phyloP scores from a whole-genome alignment of 768 basidiomycete species.

The Lepiota venenata region DNA sequence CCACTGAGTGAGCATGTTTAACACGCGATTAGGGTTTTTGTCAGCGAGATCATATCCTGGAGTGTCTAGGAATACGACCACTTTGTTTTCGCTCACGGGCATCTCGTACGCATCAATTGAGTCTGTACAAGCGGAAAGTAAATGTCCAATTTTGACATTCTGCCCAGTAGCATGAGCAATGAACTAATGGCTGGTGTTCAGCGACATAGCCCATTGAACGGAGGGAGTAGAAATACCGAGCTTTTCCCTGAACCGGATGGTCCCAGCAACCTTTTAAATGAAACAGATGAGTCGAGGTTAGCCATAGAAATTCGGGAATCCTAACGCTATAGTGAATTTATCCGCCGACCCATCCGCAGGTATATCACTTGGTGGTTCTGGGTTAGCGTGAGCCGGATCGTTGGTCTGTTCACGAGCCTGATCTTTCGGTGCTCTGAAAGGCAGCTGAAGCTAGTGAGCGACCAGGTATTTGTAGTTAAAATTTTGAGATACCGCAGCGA shows the following conservation, averaged over 20 bases:
- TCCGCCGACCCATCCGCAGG: background rate
- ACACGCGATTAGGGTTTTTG: conserved; percentile 10
- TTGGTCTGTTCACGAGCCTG: background rate
- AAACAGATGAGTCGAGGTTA: background rate
- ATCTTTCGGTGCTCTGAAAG: too few species aligned
- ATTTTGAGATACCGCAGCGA: too few species aligned
- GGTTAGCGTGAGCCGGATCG: background rate
- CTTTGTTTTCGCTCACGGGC: background rate
- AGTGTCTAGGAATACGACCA: conserved; percentile 8
- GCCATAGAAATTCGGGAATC: background rate
- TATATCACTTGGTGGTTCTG: background rate
- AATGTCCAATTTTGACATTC: conserved; percentile 10
- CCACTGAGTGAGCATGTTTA: conserved; percentile 11
- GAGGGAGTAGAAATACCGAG: background rate
- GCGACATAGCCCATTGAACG: background rate
- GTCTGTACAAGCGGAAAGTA: conserved; percentile 3
- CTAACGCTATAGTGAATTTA: conserved; percentile 10
- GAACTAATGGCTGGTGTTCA: background rate
- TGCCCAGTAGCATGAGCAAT: conserved; percentile 11
- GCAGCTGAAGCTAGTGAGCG: too few species aligned
- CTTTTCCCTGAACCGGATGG: conserved; percentile 9
- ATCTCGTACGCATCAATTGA: conserved; percentile 8
- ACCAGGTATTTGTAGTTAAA: too few species aligned
- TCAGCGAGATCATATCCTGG: conserved; percentile 12
- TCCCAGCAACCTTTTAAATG: background rate